Evolutionary conservation across 179 eudicot species (phyloP).

Genomic region (Patellifolia procumbens): DNA sequence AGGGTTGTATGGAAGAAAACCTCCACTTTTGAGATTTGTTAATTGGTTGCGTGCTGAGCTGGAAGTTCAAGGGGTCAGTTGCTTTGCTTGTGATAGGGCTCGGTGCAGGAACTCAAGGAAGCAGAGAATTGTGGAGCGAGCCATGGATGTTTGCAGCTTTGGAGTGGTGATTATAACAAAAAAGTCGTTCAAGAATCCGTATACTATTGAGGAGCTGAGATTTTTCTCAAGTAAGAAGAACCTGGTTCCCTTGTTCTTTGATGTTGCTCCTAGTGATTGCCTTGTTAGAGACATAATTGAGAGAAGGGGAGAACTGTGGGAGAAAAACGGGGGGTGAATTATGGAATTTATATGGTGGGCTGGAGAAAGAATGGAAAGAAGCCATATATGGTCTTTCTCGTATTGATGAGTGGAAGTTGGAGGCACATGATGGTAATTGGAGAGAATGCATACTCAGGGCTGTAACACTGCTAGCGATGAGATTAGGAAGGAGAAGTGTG

Average conservation of each 20-base stretch:
- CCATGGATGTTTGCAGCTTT: slow-evolving; percentile 84
- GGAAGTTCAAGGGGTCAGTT: slow-evolving; percentile 85
- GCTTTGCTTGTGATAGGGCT: slow-evolving; percentile 78
- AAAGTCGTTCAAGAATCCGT: slow-evolving; percentile 87
- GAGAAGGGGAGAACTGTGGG: slow-evolving; percentile 82
- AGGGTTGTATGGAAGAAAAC: slow-evolving; percentile 75
- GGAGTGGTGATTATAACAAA: slow-evolving; percentile 82
- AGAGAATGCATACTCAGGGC: slow-evolving; percentile 82
- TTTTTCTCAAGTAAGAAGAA: slow-evolving; percentile 88
- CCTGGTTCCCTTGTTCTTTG: slow-evolving; percentile 78
- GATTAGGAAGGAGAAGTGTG: slow-evolving; percentile 95
- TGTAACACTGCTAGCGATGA: slow-evolving; percentile 74
- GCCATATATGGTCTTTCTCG: slow-evolving; percentile 74
- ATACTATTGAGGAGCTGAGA: slow-evolving; percentile 82
- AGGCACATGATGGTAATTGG: slow-evolving; percentile 82
- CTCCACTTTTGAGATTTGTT: slow-evolving; percentile 58
- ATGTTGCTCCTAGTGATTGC: slow-evolving; percentile 68
- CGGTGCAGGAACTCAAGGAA: slow-evolving; percentile 75
- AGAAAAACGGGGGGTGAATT: slow-evolving; percentile 75
- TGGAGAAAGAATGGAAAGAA: slow-evolving; percentile 95
- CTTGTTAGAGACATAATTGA: slow-evolving; percentile 76
- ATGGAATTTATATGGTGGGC: slow-evolving; percentile 74
- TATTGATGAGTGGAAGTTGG: slow-evolving; percentile 91
- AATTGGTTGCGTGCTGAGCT: slow-evolving; percentile 91
- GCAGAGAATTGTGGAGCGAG: slow-evolving; percentile 67